Conservation (phyloP, 2,329 filamentous ascomycete genomes). For the Paecilomyces dactylethromorphus region DNA sequence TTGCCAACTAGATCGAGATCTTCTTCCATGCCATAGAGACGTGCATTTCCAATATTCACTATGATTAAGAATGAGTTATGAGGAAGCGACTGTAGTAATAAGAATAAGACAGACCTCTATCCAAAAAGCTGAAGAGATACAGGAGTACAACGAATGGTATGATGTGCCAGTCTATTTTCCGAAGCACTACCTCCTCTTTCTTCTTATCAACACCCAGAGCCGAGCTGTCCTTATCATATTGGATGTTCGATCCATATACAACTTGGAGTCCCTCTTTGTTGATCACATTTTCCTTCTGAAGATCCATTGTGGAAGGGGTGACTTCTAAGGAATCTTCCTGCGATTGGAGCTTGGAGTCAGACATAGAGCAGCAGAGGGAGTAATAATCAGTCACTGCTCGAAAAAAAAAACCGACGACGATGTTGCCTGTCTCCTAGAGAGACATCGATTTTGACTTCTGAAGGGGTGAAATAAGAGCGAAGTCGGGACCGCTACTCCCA, state of each 20-base stretch:
- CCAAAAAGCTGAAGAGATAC: slow-evolving; percentile 71
- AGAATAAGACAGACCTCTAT: slow-evolving; percentile 40
- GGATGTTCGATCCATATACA: background rate
- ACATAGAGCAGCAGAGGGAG: background rate
- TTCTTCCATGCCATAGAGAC: slow-evolving; percentile 47
- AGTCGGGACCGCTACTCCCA: no score
- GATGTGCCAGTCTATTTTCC: slow-evolving; percentile 17
- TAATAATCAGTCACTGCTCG: background rate
- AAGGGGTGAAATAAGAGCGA: no score
- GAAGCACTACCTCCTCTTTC: slow-evolving; percentile 24
- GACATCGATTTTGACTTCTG: no score
- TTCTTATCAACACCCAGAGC: slow-evolving; percentile 19
- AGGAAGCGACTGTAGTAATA: background rate
- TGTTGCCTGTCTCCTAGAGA: no score
- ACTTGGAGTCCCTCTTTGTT: background rate
- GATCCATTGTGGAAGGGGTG: background rate
- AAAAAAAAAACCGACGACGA: no score
- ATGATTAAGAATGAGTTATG: slow-evolving; percentile 4
- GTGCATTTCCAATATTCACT: slow-evolving; percentile 68
- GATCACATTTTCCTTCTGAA: background rate
- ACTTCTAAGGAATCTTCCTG: background rate
- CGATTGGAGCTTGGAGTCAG: background rate
- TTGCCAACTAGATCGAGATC: slow-evolving; percentile 48
- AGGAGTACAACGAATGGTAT: slow-evolving; percentile 35
- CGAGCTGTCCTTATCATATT: slow-evolving; percentile 1